Evolutionary conservation across 2,329 filamentous ascomycete genomes (phyloP), one percentile per base, ranked within the genome.

Genomic region (Metarhizium brunneum): DNA sequence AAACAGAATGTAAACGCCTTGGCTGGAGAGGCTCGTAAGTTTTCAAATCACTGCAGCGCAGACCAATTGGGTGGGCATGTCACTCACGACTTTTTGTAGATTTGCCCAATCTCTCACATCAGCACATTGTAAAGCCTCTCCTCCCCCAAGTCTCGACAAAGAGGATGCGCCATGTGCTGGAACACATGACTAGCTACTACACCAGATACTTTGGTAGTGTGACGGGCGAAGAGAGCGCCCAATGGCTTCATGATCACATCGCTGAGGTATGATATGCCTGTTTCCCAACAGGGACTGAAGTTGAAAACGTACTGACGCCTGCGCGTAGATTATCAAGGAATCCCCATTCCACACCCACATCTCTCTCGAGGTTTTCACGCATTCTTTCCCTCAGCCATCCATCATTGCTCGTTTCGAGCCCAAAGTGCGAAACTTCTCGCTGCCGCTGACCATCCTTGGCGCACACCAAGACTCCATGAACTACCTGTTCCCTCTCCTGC

Each of bases 111-210:
- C 55, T 71, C 6, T 59, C 60, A 1, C 76, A 86, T 63, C 79
- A 83, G 53, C 69, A 77, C 47, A 77, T 76, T 3, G 72, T 90
- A 56, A 73, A 70, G 55, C 76, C 80, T 2, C 69, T 90, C 52
- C 71, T 85, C 52, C 73, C 77, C 55, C 71, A 80, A 47, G 74
- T 90, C 43, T 77, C 81, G 47, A 85, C 83, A 67, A 69, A 77
- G 54, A 82, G 85, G 58, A 87, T 90, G 84, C 74, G 73, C 60
- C 71, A 77, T 57, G 81, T 88, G 62, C 73, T 90, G 47, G 77
- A 84, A 64, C 79, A 76, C 45, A 79, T 85, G 65, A 83, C 81
- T 0, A 70, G 73, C 56, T 85, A 82, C 70, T 80, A 84, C 64
- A 84, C 81, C 1, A 73, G 82, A 38, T 85, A 83, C 66, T 84